Conservation (phyloP, 2,329 filamentous ascomycete species). For the Trichoderma atrobrunneum region DNA sequence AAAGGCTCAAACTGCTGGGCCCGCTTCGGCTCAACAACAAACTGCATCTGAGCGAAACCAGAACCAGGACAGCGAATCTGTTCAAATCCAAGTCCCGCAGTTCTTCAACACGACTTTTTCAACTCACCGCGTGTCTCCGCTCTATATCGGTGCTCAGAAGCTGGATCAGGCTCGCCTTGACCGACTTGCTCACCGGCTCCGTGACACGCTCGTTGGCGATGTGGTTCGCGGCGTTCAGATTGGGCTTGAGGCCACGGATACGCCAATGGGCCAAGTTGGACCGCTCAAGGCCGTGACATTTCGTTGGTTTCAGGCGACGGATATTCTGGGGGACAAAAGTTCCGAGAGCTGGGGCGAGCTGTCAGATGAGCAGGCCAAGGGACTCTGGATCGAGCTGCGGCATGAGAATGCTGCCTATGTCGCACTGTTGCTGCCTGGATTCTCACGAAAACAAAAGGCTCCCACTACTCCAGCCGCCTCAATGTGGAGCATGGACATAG, state of each 20-base stretch:
- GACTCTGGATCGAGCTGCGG: conserved; percentile 46
- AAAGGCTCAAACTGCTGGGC: not conserved
- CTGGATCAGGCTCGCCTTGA: conserved; percentile 41
- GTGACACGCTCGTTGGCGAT: conserved; percentile 56
- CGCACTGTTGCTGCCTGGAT: conserved; percentile 49
- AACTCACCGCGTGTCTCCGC: conserved; percentile 53
- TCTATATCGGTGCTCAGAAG: conserved; percentile 45
- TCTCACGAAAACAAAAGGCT: conserved; percentile 18
- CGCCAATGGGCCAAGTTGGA: conserved; percentile 38
- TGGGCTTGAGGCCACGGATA: conserved; percentile 44
- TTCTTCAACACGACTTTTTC: conserved; percentile 61
- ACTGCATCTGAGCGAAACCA: not conserved
- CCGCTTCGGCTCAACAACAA: not conserved
- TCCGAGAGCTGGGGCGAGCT: conserved; percentile 20
- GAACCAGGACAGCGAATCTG: conserved; percentile 9
- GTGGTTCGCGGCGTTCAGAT: conserved; percentile 60
- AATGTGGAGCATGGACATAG: conserved; percentile 26
- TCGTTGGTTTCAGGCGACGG: conserved; percentile 41
- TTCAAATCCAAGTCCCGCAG: conserved; percentile 33
- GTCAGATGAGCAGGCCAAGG: conserved; percentile 29
- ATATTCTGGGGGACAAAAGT: conserved; percentile 33
- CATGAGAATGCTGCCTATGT: conserved; percentile 54
- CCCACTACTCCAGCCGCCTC: not conserved
- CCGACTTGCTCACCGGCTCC: conserved; percentile 46
- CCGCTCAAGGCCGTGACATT: conserved; percentile 48